phyloP scores from a whole-genome alignment of 345 rosid genomes.

The Arabis alpina region DNA sequence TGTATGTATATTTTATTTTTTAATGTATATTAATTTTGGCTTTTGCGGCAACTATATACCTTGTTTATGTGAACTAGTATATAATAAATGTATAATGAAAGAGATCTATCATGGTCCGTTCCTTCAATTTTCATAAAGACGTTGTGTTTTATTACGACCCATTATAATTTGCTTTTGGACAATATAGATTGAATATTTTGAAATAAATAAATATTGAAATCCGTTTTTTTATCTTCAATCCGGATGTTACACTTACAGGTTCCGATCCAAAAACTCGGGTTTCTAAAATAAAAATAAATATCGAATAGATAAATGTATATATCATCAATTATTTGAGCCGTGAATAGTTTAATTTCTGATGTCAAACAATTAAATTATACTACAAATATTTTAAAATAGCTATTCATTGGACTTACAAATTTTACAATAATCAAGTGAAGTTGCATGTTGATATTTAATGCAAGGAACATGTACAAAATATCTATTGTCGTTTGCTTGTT shows the following conservation, averaged over 20 bases:
- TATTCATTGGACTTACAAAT: too few relatives aligned
- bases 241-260: too few relatives aligned
- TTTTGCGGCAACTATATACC: background rate
- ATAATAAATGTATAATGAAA: background rate
- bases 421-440: background rate
- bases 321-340: too few relatives aligned
- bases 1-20: too few relatives aligned
- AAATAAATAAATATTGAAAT: too few relatives aligned
- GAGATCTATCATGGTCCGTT: slow-evolving; percentile 8
- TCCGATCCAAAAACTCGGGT: too few relatives aligned
- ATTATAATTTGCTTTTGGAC: background rate
- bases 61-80: background rate
- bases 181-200: too few relatives aligned
- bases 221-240: too few relatives aligned
- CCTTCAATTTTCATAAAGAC: slow-evolving; percentile 22
- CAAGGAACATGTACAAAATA: slow-evolving; percentile 36
- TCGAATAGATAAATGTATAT: too few relatives aligned
- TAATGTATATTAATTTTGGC: background rate
- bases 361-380: background rate
- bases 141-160: background rate
- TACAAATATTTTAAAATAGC: too few relatives aligned
- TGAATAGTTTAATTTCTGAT: slow-evolving; percentile 2
- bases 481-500: slow-evolving; percentile 21
- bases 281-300: too few relatives aligned
- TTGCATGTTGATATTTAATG: slow-evolving; percentile 31